Base-by-base conservation (phyloP, 192 early-diverging fungal species). In the Allomyces macrogynus region DNA sequence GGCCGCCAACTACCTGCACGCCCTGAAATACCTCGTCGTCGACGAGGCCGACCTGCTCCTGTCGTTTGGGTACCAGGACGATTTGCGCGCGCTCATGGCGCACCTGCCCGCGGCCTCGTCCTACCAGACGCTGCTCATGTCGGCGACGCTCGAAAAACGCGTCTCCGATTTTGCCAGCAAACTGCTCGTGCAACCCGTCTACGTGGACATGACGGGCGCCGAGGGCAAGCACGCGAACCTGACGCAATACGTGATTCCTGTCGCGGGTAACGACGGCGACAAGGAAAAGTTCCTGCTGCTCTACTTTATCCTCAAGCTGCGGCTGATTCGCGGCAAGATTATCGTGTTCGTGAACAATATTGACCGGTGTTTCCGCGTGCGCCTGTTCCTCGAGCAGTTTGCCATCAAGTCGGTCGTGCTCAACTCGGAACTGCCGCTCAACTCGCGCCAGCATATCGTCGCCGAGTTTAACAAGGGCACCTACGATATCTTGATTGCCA, bases 301-400 rank as follows among this genome's bases (percentile, higher is more conserved):
- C 3, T 93, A 86, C 64, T 89, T 98, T 23, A 83, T 95, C 40
- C 70, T 98, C 65, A 98, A 95, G 73, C 82, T 98, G 60, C 78
- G 81, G 20, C 77, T 94, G 71, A 86, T 94, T 43, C 86, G 87
- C 20, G 90, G 89, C 61, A 97, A 97, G 73, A 85, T 86, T 65
- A 80, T 97, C 44, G 77, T 97, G 57, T 97, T 97, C 84, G 95
- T 98, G 43, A 95, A 95, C 74, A 83, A 89, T 65, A 94, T 94
- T 66, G 93, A 98, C 63, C 78, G 90, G 27, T 88, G 90, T 66
- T 99, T 95, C 74, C 79, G 86, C 5, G 69, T 94, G 5, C 92
- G 91, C 67, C 77, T 99, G 66, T 99, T 95, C 69, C 71, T 99
- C 72, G 93, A 99, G 76, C 92, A 95, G 74, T 99, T 99, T 72